Base-by-base conservation (phyloP, 2,329 filamentous ascomycete genomes). In the Penicillium sp. region DNA sequence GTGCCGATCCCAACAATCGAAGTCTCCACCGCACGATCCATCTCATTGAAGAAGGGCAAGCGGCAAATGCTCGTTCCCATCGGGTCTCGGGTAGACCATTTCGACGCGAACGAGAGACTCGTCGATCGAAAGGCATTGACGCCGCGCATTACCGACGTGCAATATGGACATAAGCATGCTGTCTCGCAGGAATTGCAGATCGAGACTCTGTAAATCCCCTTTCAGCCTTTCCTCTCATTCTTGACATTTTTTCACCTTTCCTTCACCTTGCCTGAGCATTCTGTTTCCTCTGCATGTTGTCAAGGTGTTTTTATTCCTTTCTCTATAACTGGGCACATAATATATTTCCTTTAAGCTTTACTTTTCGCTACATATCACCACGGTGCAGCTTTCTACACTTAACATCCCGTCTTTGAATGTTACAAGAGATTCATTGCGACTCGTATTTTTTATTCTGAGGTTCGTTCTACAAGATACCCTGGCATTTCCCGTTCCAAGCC, bases 21-120 rank as follows among this genome's bases (percentile, higher is more conserved):
- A 51, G 62, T 75, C 28, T 73, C 72, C 3, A 63, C 69, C 31
- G 73, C 73, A 3, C 62, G 71, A 25, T 74, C 72, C 5, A 57
- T 75, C 8, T 73, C 71, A 8, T 65, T 75, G 0, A 67, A 67
- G 0, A 63, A 60, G 28, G 65, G 65, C 8, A 70, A 62, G 27
- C 67, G 62, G 36, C 69, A 73, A 47, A 54, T 71, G n/a, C 55
- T 74, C 6, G 68, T 74, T 6, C 71, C 72, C 0, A 63, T 73
- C 11, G 57, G 63, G 11, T 46, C 63, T 2, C 58, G 63, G 9
- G 42, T 55, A 4, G 63, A 63, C 40, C 62, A 63, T 14, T 46
- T 64, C 20, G 58, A 53, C 36, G 54, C 58, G 2, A 61, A 66
- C 20, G 70, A 72, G 51, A 59, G 68, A 9, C 55, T 67, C 18